These are phyloP conservation scores for Arthrobotrys pseudoclavata DNA, from an alignment of 2,329 filamentous ascomycete genomes.

Conservation along the genomic window DNA sequence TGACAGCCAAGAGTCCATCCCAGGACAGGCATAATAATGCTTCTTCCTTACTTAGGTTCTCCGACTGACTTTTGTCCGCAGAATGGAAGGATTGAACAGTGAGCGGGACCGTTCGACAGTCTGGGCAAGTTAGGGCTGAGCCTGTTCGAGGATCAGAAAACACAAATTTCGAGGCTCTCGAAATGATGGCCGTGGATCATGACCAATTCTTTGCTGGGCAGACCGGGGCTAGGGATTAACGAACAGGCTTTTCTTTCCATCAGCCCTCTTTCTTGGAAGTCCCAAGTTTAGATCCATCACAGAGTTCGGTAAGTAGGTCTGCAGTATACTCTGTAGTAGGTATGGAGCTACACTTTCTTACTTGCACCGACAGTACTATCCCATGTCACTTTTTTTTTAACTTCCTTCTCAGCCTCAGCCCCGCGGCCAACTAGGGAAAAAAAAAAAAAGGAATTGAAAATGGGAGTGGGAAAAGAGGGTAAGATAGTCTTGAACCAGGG, in stretches of 20 bases:
- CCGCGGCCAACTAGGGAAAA: conserved; percentile 19
- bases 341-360: background rate
- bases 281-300: conserved; percentile 45
- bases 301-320: conserved; percentile 5
- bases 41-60: too few relatives aligned
- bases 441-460: background rate
- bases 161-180: conserved; percentile 41
- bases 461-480: background rate
- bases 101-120: conserved; percentile 26
- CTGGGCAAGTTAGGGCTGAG: conserved; percentile 60
- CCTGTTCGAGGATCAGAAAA: conserved; percentile 55
- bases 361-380: background rate
- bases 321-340: background rate
- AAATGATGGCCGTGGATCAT: conserved; percentile 23
- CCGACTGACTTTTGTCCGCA: conserved; percentile 4
- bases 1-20: conserved; percentile 50
- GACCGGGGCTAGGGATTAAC: conserved; percentile 15
- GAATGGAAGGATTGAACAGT: conserved; percentile 40
- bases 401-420: conserved; percentile 56
- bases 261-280: conserved; percentile 43
- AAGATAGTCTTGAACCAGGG: conserved; percentile 13
- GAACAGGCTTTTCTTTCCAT: conserved; percentile 18
- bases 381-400: conserved; percentile 1
- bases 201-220: conserved; percentile 48
- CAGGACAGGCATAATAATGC: conserved; percentile 26